Evolutionary conservation across 495 filamentous ascomycete species (phyloP), one percentile per base, ranked within the genome.

Genomic region (Lophiostoma macrostomum): DNA sequence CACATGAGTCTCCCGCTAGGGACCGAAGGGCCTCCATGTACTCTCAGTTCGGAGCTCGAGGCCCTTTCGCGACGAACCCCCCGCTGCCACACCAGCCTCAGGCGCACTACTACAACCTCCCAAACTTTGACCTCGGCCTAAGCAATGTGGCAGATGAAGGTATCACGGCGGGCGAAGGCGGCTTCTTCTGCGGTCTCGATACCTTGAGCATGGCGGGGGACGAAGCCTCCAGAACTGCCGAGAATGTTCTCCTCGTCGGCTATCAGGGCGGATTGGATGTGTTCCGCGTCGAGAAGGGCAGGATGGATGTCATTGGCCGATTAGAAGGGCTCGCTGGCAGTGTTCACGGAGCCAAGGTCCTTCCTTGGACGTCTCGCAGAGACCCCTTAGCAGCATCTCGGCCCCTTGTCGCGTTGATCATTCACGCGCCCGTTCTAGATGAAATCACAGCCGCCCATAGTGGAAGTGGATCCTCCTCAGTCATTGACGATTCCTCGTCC

Each of bases 71-170:
- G 13, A 70, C 72, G 14, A 76, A 83, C 46, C 82, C 82, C n/a
- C 87, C 88, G 27, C 79, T 84, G 16, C 89, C 89, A 5, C 89
- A 94, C 69, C 79, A 88, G 44, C 82, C 85, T 0, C 90, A 94
- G 68, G 73, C 88, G 7, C 77, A 85, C 67, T 85, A 79, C 67
- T 83, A 81, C 61, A 73, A 74, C 13, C 69, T 77, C 1, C 82
- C 80, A 1, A 75, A 83, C 18, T 68, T 82, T 18, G 75, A 81
- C 57, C 77, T 47, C 63, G 74, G 31, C 30, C 67, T 35, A 54
- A 12, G 69, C 66, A 29, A 61, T 49, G 28, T 47, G 27, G 28
- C 14, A 37, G 12, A 62, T 67, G 50, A 50, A 4, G 65, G 78
- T 14, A 69, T 78, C 39, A 70, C 75, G 46, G 79, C 87, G 4